phyloP scores from a whole-genome alignment of 2,329 filamentous ascomycete genomes.

The Xylariaceae sp. region DNA sequence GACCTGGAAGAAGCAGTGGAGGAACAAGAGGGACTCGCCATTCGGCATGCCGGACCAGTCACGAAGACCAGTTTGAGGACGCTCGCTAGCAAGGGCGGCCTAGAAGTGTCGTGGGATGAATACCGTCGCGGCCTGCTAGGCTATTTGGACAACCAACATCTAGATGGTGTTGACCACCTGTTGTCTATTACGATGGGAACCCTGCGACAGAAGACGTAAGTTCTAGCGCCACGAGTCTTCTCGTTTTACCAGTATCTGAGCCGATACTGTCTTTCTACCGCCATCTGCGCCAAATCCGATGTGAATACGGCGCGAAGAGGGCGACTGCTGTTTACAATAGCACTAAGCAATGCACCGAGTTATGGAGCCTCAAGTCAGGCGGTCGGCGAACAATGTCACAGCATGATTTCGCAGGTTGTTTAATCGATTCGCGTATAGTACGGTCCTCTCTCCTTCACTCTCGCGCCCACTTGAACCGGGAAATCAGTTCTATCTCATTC shows the following conservation, averaged over 20 bases:
- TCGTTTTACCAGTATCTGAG: background rate
- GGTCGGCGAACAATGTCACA: background rate
- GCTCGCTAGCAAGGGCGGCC: conserved; percentile 60
- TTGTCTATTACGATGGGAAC: conserved; percentile 80
- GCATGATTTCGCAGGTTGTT: background rate
- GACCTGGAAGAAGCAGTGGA: conserved; percentile 52
- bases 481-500: background rate
- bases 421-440: conserved; percentile 2
- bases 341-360: background rate
- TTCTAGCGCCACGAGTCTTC: conserved; percentile 4
- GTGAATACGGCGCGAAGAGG: background rate
- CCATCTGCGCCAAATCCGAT: background rate
- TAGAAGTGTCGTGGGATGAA: conserved; percentile 64
- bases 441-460: background rate
- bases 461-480: background rate
- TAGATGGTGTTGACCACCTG: conserved; percentile 61
- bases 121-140: conserved; percentile 69
- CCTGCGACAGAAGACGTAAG: conserved; percentile 47
- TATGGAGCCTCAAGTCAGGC: background rate
- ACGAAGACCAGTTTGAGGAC: conserved; percentile 60
- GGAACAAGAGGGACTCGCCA: conserved; percentile 35
- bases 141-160: conserved; percentile 59
- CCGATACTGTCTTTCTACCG: background rate
- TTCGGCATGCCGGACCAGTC: conserved; percentile 61
- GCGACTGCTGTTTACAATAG: background rate